Percentiles rank a stretch among this genome's conserved stretches.
Conservation (phyloP, 208 protist genomes). For the Leishmania arabica region DNA sequence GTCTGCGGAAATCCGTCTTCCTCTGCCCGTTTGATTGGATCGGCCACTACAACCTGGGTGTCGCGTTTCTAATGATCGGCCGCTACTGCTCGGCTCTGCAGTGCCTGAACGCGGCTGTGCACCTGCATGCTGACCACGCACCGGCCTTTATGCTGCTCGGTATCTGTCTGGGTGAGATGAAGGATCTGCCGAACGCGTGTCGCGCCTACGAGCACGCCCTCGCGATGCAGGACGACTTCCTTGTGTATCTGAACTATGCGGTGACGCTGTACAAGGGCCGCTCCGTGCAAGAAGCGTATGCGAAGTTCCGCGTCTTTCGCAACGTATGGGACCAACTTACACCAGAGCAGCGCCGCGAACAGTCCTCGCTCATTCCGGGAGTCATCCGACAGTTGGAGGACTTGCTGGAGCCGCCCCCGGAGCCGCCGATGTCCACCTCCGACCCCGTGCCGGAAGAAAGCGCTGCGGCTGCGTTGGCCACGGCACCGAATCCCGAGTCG, state of each 20-base stretch:
- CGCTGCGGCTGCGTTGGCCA: background rate
- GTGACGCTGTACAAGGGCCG: conserved; percentile 85
- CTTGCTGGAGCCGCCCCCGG: conserved; percentile 4
- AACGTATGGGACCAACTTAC: conserved; percentile 39
- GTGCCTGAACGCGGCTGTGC: conserved; percentile 92
- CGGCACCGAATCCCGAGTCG: background rate
- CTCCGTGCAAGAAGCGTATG: conserved; percentile 34
- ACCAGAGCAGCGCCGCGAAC: conserved; percentile 33
- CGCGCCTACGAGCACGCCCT: conserved; percentile 92
- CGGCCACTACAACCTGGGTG: conserved; percentile 95
- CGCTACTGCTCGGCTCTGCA: conserved; percentile 96
- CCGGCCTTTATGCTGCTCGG: conserved; percentile 94
- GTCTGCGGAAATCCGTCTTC: conserved; percentile 94
- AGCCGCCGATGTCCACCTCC: background rate
- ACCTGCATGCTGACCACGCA: conserved; percentile 80
- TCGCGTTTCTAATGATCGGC: conserved; percentile 90
- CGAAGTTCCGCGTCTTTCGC: conserved; percentile 57
- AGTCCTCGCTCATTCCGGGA: conserved; percentile 33
- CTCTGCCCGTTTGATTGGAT: conserved; percentile 97
- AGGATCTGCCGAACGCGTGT: conserved; percentile 95
- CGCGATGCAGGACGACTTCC: conserved; percentile 77
- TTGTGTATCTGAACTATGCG: conserved; percentile 93
- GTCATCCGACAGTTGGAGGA: conserved; percentile 31
- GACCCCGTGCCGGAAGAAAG: background rate
- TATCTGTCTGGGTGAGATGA: conserved; percentile 92